Base-by-base conservation (phyloP, 2,329 filamentous ascomycete genomes). In the Penicillium corylophilum region DNA sequence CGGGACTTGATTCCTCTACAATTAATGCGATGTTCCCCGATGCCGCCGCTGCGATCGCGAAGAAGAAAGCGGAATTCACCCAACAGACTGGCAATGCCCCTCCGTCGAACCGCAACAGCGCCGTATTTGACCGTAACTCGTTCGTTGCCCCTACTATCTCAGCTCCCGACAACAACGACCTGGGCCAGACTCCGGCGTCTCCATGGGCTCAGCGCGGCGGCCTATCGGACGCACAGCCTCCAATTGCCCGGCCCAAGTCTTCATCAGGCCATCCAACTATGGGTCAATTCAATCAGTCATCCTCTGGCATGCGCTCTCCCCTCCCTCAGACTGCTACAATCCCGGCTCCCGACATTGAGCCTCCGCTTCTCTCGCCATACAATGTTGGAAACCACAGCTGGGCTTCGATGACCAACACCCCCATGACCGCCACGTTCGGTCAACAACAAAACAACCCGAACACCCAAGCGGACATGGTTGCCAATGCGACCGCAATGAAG, bases 21-120 rank as follows among this genome's bases (percentile, higher is more conserved):
- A 96, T 99, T 74, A 96, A 96, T 74, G 91, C 90, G 65, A 97
- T 99, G 94, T 99, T 99, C 72, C 94, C 94, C 6, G 94, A 99
- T 77, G 94, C 94, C 40, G 94, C 94, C 13, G 93, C 93, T 38
- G 94, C 94, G n/a, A 97, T 99, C 71, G 93, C 93, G 23, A 95
- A 94, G 55, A 93, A 99, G 74, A 96, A 96, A 78, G 93, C 92
- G 52, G 95, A 96, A 71, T 97, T 95, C 69, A 95, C 92, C 16
- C 92, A 96, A 71, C 89, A 95, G 70, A 96, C 92, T 4, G 94
- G 93, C 53, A 90, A 92, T 59, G 86, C 87, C 20, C 91, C 92
- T 3, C 84, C 89, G 1, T 96, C 94, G 20, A 96, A 95, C 78
- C 86, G 94, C 53, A 97, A 96, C 76, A 97, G 93, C 71, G 81